Evolutionary conservation across 2,329 filamentous ascomycete species (phyloP), one percentile per base, ranked within the genome.

Genomic region (Sordariomycetes sp.): DNA sequence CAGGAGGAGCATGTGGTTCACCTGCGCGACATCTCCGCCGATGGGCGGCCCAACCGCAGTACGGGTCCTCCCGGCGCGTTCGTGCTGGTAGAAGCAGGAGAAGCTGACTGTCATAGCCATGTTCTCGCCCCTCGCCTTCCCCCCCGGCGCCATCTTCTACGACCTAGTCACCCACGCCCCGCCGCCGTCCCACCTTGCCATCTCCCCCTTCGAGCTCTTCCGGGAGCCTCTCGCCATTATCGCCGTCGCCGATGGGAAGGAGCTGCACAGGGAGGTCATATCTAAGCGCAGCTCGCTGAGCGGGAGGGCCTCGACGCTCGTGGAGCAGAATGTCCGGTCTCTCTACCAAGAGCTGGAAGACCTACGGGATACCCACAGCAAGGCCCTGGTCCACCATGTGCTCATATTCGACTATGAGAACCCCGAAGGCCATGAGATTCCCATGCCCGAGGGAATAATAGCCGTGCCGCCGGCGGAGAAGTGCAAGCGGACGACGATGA

Each of bases 91-190:
- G 8, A 24, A 50, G 3, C 22, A 50, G 46, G 46, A 56, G 55
- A 59, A 46, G 59, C 63, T 69, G 61, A 69, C 60, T 40, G 24
- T 25, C 58, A 61, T 70, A 96, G 91, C 90, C 72, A 92, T 94
- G 86, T 97, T 97, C 73, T 96, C 90, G 60, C 93, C 93, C 48
- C 76, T 94, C 66, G 89, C 88, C 16, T 96, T 94, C 71, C 91
- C 90, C 12, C 82, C 86, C 64, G 93, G 93, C 61, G 85, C 86
- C 66, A 87, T 97, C 61, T 80, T 97, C 65, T 97, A 94, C 78
- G 88, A 96, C 69, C 81, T 97, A 61, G 86, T 88, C 59, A 90
- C 89, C 61, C 87, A 90, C 66, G 78, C 88, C 58, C 88, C 90
- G 25, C 85, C 89, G n/a, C 80, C 85, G 35, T 90, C 89, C 35